Evolutionary conservation across 176 grass and related monocot species (phyloP), one percentile per base, ranked within the genome.

Genomic region (Oryza meyeriana): DNA sequence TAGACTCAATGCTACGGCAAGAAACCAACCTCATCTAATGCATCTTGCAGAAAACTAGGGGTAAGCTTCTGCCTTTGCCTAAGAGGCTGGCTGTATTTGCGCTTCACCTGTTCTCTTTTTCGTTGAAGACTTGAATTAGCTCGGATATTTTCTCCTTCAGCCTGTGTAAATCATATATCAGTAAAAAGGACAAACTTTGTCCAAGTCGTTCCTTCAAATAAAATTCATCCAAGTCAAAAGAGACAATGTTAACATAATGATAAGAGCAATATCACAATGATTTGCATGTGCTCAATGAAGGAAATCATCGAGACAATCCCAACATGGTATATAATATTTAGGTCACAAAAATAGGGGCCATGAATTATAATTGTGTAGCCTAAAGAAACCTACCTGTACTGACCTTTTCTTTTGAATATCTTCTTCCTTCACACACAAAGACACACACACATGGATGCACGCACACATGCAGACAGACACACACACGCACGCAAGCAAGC

Each of bases 1-100:
- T 0, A 59, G 25, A 25, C 55, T 63, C 35, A 76, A 27, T 16
- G 63, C 57, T 64, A 84, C 8, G 39, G 38, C 55, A 25, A 85
- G 59, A 72, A 71, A 44, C 63, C 30, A 14, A 94, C 88, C 85
- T 94, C 82, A 67, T 90, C 78, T 71, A 81, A 52, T 70, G 68
- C 81, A 28, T 90, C 91, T 55, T 94, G 78, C 33, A 88, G 71
- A 74, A 81, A 88, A 55, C 63, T 78, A 25, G 85, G 88, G 85
- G 85, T 79, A 44, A 90, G 72, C 20, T 83, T 69, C 36, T 62
- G 35, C 69, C 83, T 84, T 79, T 58, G 62, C 64, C 64, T 89
- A n/a, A 50, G 61, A 38, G 81, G 41, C 52, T 87, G 76, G 40
- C 66, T 57, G 81, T 88, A 90, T 68, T 93, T 93, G 42, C 69